phyloP scores from a whole-genome alignment of 108 stramenopile genomes.

The Mayamaea pseudoterrestris region DNA sequence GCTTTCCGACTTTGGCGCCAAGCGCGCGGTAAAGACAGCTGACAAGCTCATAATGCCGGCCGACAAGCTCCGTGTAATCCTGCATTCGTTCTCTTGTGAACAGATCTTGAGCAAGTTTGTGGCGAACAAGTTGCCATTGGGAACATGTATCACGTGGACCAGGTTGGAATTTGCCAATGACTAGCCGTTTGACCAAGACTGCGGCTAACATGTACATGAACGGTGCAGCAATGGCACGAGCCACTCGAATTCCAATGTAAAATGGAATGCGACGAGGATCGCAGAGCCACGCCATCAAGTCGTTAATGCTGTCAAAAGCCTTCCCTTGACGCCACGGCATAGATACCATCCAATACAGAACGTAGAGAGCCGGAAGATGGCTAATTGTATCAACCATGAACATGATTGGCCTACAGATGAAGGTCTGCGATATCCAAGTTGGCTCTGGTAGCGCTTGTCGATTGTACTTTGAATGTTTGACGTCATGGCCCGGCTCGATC shows the following conservation, averaged over 20 bases:
- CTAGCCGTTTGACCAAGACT: slow-evolving; percentile 31
- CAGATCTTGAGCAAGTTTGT: slow-evolving; percentile 27
- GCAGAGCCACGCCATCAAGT: slow-evolving; percentile 41
- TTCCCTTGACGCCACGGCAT: slow-evolving; percentile 11
- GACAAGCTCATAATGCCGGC: slow-evolving; percentile 42
- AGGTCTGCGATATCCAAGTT: slow-evolving; percentile 8
- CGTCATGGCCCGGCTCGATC: no score
- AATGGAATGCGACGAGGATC: slow-evolving; percentile 40
- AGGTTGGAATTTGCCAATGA: slow-evolving; percentile 45
- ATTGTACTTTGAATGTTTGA: slow-evolving; percentile 13
- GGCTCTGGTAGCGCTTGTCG: slow-evolving; percentile 30
- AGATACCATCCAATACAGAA: slow-evolving; percentile 23
- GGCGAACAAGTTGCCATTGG: slow-evolving; percentile 27
- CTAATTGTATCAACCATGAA: slow-evolving; percentile 26
- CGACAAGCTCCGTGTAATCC: slow-evolving; percentile 36
- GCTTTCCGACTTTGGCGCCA: slow-evolving; percentile 52
- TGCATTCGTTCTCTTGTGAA: slow-evolving; percentile 29
- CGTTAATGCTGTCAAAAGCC: slow-evolving; percentile 13
- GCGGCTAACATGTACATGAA: slow-evolving; percentile 41
- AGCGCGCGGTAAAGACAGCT: slow-evolving; percentile 34
- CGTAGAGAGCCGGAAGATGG: slow-evolving; percentile 30
- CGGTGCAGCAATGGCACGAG: slow-evolving; percentile 18
- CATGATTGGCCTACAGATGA: slow-evolving; percentile 19
- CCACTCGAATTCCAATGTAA: slow-evolving; percentile 39
- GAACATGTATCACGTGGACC: slow-evolving; percentile 27